These are phyloP conservation scores for Chrysochromulina parva DNA, from an alignment of 78 protist genomes.

Conservation along the genomic window DNA sequence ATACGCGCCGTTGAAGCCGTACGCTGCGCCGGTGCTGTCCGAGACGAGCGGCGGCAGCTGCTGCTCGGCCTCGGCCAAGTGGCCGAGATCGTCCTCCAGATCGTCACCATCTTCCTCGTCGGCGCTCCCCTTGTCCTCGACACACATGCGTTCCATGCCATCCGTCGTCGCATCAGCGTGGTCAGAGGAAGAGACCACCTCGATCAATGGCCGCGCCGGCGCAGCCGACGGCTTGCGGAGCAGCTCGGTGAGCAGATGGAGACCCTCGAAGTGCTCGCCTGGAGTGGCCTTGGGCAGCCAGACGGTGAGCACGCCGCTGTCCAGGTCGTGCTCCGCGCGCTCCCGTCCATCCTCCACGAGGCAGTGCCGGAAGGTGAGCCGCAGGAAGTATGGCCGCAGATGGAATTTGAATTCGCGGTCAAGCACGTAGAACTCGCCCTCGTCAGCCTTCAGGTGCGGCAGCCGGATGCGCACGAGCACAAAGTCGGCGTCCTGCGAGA, in stretches of 20 bases:
- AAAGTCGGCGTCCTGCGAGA: neutral
- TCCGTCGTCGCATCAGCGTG: neutral
- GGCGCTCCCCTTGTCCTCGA: too few species aligned
- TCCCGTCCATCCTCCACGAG: constrained; percentile 6
- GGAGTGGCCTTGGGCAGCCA: neutral
- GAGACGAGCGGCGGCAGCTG: neutral
- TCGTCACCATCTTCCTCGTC: neutral
- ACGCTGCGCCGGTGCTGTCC: neutral
- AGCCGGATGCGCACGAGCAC: neutral
- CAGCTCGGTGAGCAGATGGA: neutral
- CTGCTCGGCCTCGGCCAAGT: neutral
- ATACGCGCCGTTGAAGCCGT: constrained; percentile 22
- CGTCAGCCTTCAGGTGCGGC: constrained; percentile 1
- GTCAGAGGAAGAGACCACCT: neutral
- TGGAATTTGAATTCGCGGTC: neutral
- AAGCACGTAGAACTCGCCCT: neutral
- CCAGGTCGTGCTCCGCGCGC: neutral
- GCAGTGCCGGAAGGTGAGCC: constrained; percentile 7
- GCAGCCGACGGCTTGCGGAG: neutral
- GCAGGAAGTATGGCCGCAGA: constrained; percentile 25
- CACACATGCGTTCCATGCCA: too few species aligned
- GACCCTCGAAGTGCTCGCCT: neutral
- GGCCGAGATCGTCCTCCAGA: neutral
- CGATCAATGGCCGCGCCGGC: neutral
- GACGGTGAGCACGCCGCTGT: neutral